Evolutionary conservation across 2,329 filamentous ascomycete genomes (phyloP).

Genomic region (Chaetothyriales sp.): DNA sequence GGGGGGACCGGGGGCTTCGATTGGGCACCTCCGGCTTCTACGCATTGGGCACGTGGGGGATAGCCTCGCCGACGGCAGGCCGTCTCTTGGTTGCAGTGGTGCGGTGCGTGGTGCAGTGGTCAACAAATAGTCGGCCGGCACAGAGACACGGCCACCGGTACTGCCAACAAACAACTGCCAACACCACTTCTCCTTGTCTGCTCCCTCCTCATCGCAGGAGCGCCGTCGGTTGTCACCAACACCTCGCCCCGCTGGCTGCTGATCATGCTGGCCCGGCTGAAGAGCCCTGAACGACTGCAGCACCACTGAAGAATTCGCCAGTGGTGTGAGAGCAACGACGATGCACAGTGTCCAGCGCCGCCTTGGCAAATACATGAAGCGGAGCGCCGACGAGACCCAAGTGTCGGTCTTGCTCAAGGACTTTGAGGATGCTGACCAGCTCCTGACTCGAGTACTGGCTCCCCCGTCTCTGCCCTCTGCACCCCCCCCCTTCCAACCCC

Average conservation of each 20-base stretch:
- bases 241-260: background rate
- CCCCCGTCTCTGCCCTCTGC: background rate
- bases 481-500: too few relatives aligned
- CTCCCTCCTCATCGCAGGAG: background rate
- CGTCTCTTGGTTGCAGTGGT: background rate
- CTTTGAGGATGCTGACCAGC: conserved; percentile 65
- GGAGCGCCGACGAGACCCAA: conserved; percentile 62
- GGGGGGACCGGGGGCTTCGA: background rate
- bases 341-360: conserved; percentile 64
- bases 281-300: background rate
- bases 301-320: background rate
- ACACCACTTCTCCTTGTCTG: background rate
- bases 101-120: background rate
- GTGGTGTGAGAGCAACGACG: conserved; percentile 15
- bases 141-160: too few relatives aligned
- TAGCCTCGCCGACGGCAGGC: too few relatives aligned
- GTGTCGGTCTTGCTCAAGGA: conserved; percentile 62
- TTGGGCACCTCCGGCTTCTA: too few relatives aligned
- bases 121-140: too few relatives aligned
- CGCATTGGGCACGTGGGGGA: too few relatives aligned
- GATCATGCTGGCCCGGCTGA: background rate
- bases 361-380: conserved; percentile 58
- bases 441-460: conserved; percentile 51
- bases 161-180: background rate
- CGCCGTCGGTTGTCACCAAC: background rate